Percentiles rank a stretch among this genome's conserved stretches.
Evolutionary conservation across 208 protist genomes (phyloP).

Genomic region (Blechomonas ayalai): DNA sequence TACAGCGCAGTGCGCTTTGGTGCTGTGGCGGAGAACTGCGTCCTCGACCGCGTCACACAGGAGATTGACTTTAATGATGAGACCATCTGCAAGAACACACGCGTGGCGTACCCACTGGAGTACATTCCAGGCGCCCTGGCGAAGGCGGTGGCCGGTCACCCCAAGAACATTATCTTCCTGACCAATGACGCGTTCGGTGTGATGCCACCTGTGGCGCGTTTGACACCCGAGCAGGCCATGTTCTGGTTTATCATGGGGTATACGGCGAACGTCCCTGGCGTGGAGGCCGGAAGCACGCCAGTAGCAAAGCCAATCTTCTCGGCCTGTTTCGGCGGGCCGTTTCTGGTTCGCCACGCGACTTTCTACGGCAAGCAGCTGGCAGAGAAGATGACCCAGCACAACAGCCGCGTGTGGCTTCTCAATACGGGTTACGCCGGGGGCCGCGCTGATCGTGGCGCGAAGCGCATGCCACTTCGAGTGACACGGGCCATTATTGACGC

Average conservation of each 20-base stretch:
- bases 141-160: constrained; percentile 72
- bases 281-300: constrained; percentile 90
- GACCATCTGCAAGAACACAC: constrained; percentile 95
- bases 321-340: constrained; percentile 93
- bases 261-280: constrained; percentile 92
- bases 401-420: constrained; percentile 87
- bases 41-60: constrained; percentile 40
- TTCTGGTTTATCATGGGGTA: constrained; percentile 93
- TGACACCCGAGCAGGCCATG: constrained; percentile 93
- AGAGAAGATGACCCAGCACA: constrained; percentile 86
- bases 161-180: constrained; percentile 95
- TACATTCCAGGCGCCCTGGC: constrained; percentile 91
- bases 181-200: constrained; percentile 97
- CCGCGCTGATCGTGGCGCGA: constrained; percentile 71
- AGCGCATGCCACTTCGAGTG: constrained; percentile 89
- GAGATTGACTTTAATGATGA: constrained; percentile 91
- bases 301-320: constrained; percentile 92
- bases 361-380: constrained; percentile 96
- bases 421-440: constrained; percentile 95
- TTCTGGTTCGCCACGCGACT: constrained; percentile 94
- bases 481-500: constrained; percentile 94
- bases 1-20: constrained; percentile 85
- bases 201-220: constrained; percentile 91
- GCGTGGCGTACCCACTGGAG: constrained; percentile 92
- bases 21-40: constrained; percentile 86